Base-by-base conservation (phyloP, 1,284 basidiomycete genomes). In the Hypsizygus ulmarius region DNA sequence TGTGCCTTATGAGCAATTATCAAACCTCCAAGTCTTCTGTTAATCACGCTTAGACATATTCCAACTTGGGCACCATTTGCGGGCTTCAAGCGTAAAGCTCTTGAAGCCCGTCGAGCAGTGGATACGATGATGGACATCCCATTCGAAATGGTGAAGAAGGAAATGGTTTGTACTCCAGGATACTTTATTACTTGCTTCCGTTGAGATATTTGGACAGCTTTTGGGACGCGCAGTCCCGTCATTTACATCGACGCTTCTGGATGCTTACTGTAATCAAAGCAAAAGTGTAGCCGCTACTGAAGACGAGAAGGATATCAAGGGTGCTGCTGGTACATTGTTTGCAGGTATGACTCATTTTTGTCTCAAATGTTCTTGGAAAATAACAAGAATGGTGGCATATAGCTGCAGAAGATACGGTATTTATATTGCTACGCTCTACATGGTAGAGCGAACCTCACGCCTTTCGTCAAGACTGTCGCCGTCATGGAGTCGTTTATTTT, bases 21-120 rank as follows among this genome's bases (percentile, higher is more conserved):
- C 30, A 19, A 42, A 36, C 38, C 10, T n/a, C 32, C 30, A 40
- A n/a, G n/a, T n/a, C n/a, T 25, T 41, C 36, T 8, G 35, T 49
- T 38, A 16, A 18, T 32, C 28, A 12, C 28, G 43, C 42, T 25
- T 27, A 76, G 72, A 54, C 64, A 77, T 52, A 64, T 80, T 32
- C 81, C 81, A 6, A 65, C 68, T 11, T 83, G 79, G 79, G 70
- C 75, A 32, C 81, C 81, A 12, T 77, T 78, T 38, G 68, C 74
- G 1, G 68, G 68, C n/a, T 81, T 82, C 64, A 81, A 81, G 54
- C 68, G 72, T 10, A 68, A 72, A 12, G 78, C 79, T 10, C 56
- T 68, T 14, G 63, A 71, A 54, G 68, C 74, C 58, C 62, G 69
- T 49, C 59, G 65, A 55, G 63, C 71, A 52, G 74, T 75, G 8